A percentile compares a stretch with the other conserved stretches of the same genome.
These are phyloP conservation scores for Medicago ruthenica DNA, from an alignment of 306 rosid species.

Conservation along the genomic window DNA sequence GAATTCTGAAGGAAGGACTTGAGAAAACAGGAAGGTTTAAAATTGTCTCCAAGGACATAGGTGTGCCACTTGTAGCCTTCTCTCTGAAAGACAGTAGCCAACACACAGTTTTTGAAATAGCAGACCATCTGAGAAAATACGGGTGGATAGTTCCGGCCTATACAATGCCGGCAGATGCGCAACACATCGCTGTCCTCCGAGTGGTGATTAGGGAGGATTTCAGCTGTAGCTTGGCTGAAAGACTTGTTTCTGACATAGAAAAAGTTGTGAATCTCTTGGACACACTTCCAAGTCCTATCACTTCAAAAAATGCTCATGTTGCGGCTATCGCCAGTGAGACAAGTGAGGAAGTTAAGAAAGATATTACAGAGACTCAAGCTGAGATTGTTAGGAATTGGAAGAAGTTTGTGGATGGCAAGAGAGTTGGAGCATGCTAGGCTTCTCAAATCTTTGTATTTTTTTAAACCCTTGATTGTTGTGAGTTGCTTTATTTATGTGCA, in stretches of 20 bases:
- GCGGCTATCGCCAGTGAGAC: conserved; percentile 48
- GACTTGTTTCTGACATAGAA: conserved; percentile 70
- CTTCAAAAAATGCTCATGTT: conserved; percentile 56
- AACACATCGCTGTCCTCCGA: conserved; percentile 72
- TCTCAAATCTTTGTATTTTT: not conserved
- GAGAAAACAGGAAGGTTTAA: conserved; percentile 65
- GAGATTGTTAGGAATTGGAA: conserved; percentile 62
- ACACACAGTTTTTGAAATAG: conserved; percentile 75
- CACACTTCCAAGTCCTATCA: conserved; percentile 43
- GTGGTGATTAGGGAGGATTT: conserved; percentile 94
- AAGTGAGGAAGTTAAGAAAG: conserved; percentile 49
- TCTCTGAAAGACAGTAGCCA: conserved; percentile 77
- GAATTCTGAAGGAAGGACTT: conserved; percentile 63
- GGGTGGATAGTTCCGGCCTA: conserved; percentile 97
- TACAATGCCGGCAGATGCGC: conserved; percentile 77
- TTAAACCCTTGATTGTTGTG: not conserved
- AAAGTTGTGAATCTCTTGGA: conserved; percentile 69
- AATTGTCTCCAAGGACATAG: conserved; percentile 76
- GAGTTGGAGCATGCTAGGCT: conserved; percentile 69
- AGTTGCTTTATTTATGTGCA: conserved; percentile 12
- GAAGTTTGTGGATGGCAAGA: conserved; percentile 57
- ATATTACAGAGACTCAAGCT: conserved; percentile 47
- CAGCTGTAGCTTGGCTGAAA: conserved; percentile 74
- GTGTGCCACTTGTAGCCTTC: conserved; percentile 85
- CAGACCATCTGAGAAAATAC: conserved; percentile 67